Base-by-base conservation (phyloP, 495 filamentous ascomycete genomes). In the Penicillium salamii region DNA sequence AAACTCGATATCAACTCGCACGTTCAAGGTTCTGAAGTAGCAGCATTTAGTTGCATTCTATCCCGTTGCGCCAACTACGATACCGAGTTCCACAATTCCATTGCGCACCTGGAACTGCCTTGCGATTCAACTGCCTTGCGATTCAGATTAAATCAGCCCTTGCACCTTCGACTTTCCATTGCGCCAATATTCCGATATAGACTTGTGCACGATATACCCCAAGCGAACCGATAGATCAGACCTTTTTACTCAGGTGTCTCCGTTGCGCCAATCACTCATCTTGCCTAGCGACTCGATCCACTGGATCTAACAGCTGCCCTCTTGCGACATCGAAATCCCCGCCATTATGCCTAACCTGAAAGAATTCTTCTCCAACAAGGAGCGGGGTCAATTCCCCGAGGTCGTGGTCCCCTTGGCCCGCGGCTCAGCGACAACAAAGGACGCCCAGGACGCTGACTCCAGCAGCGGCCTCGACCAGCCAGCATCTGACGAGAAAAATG, bases 381-480 rank as follows among this genome's bases (percentile, higher is more conserved):
- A 78, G 44, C 68, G 72, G 2, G 55, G 54, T 7, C 58, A 69
- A 18, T 79, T 78, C 57, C 68, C 68, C 7, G 69, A 71, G 40
- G 72, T 75, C 26, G 68, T 74, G 31, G 57, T 78, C 6, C 74
- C 75, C 7, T 59, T 80, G 31, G 57, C 64, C 17, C 51, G 69
- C 50, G 63, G 60, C 13, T 47, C 57, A 19, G 58, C 59, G 15
- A 43, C 47, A 23, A 59, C 50, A 20, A 35, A 45, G 31, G 24
- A 40, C 14, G 42, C 55, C 23, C 23, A 47, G 26, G 54, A 55
- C 7, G 49, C 55, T 29, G 47, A 49, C 29, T 57, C 54, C 28
- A 55, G 48, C 23, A 37, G 40, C 33, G 65, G 59, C 36, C 51
- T 67, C n/a, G 66, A 71, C 48, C 55, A 47, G 18, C 61, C 61